Base-by-base conservation (phyloP, 148 eudicot species). In the Pouteria glomerata region DNA sequence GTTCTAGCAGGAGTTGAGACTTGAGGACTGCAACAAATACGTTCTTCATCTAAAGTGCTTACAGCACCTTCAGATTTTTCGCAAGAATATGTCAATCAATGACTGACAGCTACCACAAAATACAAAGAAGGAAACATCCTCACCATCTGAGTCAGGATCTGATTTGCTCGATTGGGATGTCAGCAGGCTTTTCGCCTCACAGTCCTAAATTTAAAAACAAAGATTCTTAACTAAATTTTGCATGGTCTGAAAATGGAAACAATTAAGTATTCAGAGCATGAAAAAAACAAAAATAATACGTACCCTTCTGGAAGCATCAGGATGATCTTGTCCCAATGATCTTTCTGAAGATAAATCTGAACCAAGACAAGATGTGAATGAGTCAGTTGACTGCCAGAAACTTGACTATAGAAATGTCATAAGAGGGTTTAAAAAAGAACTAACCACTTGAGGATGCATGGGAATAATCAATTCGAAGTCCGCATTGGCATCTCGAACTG, bases 91-190 rank as follows among this genome's bases (percentile, higher is more conserved):
- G 66, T 55, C 34, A 8, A 39, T 26, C 10, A 47, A 50, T 30
- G 51, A 23, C n/a, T n/a, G n/a, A 19, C 33, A 61, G 1, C 16
- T 8, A 19, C 12, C 29, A 29, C 24, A 39, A 57, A 41, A 73
- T 45, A 63, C 45, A 71, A 69, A 76, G 50, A 33, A 45, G 13
- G 66, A 51, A 57, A 55, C 6, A 47, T 59, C 45, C 81, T 69
- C 66, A 84, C 85, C 88, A 66, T 76, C 78, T 64, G 81, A 79
- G 64, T 76, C 82, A 2, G 66, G 79, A 73, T 79, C 81, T 58
- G 74, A 82, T 78, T 55, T 79, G 57, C 66, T 75, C 61, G 41
- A 55, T 50, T 72, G 78, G 66, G 62, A 63, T 6, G 73, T 31
- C 11, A 57, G 57, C 31, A 45, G n/a, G 67, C 33, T 64, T 70